phyloP scores from a whole-genome alignment of 352 stramenopile genomes.

The Globisporangium lucens region DNA sequence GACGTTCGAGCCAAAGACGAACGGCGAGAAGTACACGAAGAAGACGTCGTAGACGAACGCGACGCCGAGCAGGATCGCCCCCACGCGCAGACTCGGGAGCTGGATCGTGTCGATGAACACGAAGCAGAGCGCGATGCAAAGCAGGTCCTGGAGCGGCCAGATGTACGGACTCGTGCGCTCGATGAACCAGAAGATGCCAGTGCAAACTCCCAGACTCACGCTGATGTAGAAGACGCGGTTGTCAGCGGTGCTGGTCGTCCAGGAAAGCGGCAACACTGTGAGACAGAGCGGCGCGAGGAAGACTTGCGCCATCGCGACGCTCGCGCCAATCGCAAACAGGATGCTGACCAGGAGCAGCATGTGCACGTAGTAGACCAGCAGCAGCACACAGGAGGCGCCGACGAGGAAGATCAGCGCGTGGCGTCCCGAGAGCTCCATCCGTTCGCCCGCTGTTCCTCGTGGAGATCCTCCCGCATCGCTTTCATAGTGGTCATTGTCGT shows the following conservation, averaged over 20 bases:
- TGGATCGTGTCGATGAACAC: conserved; percentile 91
- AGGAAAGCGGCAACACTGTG: neutral
- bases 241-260: neutral
- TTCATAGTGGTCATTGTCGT: conserved; percentile 17
- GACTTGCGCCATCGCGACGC: conserved; percentile 44
- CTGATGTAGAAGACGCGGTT: conserved; percentile 14
- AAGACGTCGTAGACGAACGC: conserved; percentile 97
- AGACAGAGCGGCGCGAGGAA: conserved; percentile 29
- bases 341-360: conserved; percentile 50
- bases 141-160: conserved; percentile 91
- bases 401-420: conserved; percentile 60
- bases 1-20: conserved; percentile 85
- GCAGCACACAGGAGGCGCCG: conserved; percentile 45
- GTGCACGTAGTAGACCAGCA: conserved; percentile 71
- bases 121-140: conserved; percentile 92
- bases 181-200: conserved; percentile 56
- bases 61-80: conserved; percentile 82
- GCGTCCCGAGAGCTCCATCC: conserved; percentile 42
- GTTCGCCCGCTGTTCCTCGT: conserved; percentile 11
- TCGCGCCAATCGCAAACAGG: conserved; percentile 50
- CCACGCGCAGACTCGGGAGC: conserved; percentile 90
- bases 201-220: conserved; percentile 15
- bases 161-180: conserved; percentile 49
- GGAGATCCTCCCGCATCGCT: neutral
- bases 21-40: conserved; percentile 94